Percentiles rank a stretch among this genome's conserved stretches.
Conservation (phyloP, 805 yeast genomes). For the Myxozyma vanderwaltii region DNA sequence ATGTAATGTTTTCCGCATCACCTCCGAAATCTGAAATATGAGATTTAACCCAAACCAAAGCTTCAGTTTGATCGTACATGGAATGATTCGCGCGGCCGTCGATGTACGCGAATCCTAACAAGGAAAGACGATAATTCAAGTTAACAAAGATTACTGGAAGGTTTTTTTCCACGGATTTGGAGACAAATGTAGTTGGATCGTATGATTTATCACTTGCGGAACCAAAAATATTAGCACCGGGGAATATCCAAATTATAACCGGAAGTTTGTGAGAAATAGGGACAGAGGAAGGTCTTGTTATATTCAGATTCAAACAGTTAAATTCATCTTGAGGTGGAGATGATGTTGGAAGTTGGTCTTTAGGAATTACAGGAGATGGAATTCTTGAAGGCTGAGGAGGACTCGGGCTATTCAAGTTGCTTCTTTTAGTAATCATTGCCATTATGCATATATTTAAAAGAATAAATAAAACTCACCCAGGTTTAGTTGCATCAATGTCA, state of each 20-base stretch:
- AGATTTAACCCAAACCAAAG: slow-evolving; percentile 51
- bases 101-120: slow-evolving; percentile 47
- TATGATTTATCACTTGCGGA: slow-evolving; percentile 27
- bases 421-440: too few relatives aligned
- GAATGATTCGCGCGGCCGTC: slow-evolving; percentile 47
- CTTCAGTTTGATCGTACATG: slow-evolving; percentile 52
- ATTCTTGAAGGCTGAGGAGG: slow-evolving; percentile 30
- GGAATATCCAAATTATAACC: slow-evolving; percentile 32
- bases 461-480: slow-evolving; percentile 25
- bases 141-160: slow-evolving; percentile 44
- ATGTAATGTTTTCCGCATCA: slow-evolving; percentile 47
- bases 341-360: slow-evolving; percentile 22
- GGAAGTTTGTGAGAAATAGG: slow-evolving; percentile 9
- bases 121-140: slow-evolving; percentile 46
- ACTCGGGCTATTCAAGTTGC: slow-evolving; percentile 11
- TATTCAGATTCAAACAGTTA: slow-evolving; percentile 40
- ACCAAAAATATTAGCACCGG: slow-evolving; percentile 29
- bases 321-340: slow-evolving; percentile 37
- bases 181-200: slow-evolving; percentile 39
- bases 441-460: too few relatives aligned
- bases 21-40: slow-evolving; percentile 53
- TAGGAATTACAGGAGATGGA: slow-evolving; percentile 18
- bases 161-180: slow-evolving; percentile 29
- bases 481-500: slow-evolving; percentile 29
- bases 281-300: slow-evolving; percentile 36